Percentiles rank a stretch among this genome's conserved stretches.
phyloP scores from a whole-genome alignment of 345 rosid species.

The Citrus australasica region DNA sequence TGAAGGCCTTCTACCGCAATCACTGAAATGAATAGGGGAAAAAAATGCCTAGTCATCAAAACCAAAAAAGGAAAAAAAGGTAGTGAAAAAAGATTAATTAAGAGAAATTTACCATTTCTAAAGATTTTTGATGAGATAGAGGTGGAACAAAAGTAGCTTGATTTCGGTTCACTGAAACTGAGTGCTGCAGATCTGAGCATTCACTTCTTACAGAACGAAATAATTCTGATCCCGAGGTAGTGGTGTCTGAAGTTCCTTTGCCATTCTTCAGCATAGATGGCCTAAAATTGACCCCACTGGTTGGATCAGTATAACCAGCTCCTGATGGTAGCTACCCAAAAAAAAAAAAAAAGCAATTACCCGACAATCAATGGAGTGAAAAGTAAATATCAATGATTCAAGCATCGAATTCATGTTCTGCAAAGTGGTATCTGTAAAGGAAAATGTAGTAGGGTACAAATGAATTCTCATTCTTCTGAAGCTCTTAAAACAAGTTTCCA shows the following conservation, averaged over 20 bases:
- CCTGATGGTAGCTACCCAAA: constrained; percentile 31
- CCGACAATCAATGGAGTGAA: constrained; percentile 1
- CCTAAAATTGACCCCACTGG: constrained; percentile 13
- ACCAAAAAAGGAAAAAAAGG: neutral
- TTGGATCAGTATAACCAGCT: constrained; percentile 22
- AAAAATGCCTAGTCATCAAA: neutral
- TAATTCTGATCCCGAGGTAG: constrained; percentile 32
- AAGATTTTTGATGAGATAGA: constrained; percentile 25
- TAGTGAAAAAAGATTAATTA: neutral
- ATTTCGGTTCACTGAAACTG: constrained; percentile 29
- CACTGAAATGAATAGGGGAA: constrained; percentile 4
- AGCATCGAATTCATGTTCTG: neutral
- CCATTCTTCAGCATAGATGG: constrained; percentile 25
- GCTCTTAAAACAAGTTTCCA: neutral
- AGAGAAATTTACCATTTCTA: constrained; percentile 29
- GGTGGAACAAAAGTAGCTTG: constrained; percentile 43
- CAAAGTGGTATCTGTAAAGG: neutral
- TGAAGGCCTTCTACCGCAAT: neutral
- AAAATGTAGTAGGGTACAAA: neutral
- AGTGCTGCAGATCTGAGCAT: constrained; percentile 17
- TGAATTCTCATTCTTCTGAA: neutral
- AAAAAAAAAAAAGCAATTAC: neutral
- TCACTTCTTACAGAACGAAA: constrained; percentile 37
- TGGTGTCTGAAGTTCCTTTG: constrained; percentile 26
- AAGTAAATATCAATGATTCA: neutral